Base-by-base conservation (phyloP, 2,329 filamentous ascomycete species). In the Cryphonectria parasitica region DNA sequence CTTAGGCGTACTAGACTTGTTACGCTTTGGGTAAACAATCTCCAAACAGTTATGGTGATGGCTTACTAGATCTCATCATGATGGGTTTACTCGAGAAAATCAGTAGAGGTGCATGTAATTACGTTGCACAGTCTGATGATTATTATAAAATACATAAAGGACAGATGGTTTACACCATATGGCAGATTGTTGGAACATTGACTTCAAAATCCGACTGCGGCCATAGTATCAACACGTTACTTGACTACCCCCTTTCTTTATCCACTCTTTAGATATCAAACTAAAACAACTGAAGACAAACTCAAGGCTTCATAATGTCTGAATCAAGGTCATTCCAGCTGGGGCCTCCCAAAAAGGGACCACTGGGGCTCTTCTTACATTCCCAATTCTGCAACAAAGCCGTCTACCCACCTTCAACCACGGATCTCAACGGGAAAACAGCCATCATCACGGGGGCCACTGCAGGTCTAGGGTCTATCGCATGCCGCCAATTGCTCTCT, bases 401-500 rank as follows among this genome's bases (percentile, higher is more conserved):
- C 19, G 31, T 36, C 17, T 60, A 60, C 36, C 56, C 56, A 22
- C 56, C 56, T 17, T 60, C 56, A 3, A 60, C 25, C 15, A 31
- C 31, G 13, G 22, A 60, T 34, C 56, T 60, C 13, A 34, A 15
- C 17, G 56, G 31, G 56, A 60, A 60, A 34, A 34, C 56, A 34
- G 56, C 28, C 11, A 60, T 60, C 28, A 60, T 60, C 56, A 60
- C 56, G 4, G 56, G 56, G 2, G 56, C 25, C 56, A 60, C 28
- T 19, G 56, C 56, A 60, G 56, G 56, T 22, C 56, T 60, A 4
- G 56, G 56, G 17, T 60, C 31, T 25, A 28, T 31, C 17, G 31
- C 56, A 19, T 60, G 56, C 17, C 56, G 28, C 28, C 56, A 60
- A 19, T 60, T 60, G 13, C 56, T 60, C 56, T 72, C 75, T 0